A percentile compares a stretch with the other conserved stretches of the same genome.
phyloP scores from a whole-genome alignment of 108 stramenopile genomes.

The Skeletonema costatum region DNA sequence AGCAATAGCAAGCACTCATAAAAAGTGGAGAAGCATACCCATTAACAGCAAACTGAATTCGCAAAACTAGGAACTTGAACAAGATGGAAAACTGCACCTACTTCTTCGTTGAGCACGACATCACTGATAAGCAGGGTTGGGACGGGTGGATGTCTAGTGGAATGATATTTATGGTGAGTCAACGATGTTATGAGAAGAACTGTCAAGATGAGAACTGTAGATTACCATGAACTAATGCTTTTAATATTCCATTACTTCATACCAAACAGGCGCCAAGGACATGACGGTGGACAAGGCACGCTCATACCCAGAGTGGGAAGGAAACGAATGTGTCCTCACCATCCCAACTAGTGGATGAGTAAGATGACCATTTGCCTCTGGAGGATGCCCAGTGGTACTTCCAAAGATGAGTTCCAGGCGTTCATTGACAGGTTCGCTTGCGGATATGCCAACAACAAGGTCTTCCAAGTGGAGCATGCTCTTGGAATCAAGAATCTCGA shows the following conservation, averaged over 20 bases:
- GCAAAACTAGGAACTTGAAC: background rate
- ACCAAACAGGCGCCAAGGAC: background rate
- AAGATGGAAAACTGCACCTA: background rate
- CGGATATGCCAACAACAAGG: background rate
- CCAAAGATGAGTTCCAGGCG: background rate
- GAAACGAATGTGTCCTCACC: background rate
- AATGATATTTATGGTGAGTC: background rate
- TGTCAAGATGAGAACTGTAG: background rate
- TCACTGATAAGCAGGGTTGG: background rate
- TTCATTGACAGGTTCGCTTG: background rate
- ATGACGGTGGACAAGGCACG: background rate
- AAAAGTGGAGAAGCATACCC: background rate
- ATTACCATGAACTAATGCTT: too few relatives aligned
- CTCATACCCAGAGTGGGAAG: background rate
- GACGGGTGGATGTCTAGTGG: background rate
- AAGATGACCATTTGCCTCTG: background rate
- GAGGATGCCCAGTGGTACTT: background rate
- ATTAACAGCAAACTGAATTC: background rate
- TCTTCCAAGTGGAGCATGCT: background rate
- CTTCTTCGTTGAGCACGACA: background rate
- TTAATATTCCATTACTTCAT: too few relatives aligned
- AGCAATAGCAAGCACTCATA: too few relatives aligned
- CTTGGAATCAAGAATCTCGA: background rate
- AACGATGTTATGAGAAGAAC: background rate
- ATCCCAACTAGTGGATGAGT: background rate